Percentiles rank a stretch among this genome's conserved stretches.
These are phyloP conservation scores for Puya raimondii DNA, from an alignment of 176 grass and related monocot genomes.

Conservation along the genomic window DNA sequence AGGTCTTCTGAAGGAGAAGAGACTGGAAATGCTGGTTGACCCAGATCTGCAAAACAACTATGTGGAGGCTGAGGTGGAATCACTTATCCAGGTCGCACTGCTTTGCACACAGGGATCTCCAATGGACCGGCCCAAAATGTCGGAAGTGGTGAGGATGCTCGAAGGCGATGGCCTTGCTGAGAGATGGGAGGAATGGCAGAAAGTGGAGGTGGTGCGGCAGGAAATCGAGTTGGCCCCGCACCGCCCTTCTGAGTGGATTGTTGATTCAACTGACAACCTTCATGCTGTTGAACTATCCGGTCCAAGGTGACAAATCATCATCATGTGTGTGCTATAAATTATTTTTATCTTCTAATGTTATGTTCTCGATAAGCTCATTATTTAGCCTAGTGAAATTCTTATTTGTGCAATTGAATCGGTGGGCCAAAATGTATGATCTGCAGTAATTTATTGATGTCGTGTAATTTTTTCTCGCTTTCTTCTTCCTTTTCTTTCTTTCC, in stretches of 20 bases:
- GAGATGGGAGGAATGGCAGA: constrained; percentile 83
- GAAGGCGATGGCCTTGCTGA: constrained; percentile 63
- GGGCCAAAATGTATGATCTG: constrained; percentile 13
- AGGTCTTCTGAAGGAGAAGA: constrained; percentile 58
- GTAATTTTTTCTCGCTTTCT: constrained; percentile 18
- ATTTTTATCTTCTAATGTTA: constrained; percentile 26
- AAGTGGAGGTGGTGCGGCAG: constrained; percentile 61
- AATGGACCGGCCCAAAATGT: constrained; percentile 72
- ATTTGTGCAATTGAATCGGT: constrained; percentile 51
- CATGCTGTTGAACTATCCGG: constrained; percentile 43
- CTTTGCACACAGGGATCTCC: constrained; percentile 61
- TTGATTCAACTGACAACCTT: constrained; percentile 53
- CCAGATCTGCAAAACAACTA: constrained; percentile 42
- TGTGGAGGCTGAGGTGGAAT: constrained; percentile 45
- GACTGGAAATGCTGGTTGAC: constrained; percentile 56
- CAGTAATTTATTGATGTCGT: constrained; percentile 12
- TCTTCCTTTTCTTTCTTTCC: constrained; percentile 1
- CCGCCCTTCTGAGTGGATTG: constrained; percentile 41
- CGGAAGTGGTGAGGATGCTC: constrained; percentile 72
- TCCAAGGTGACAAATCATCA: constrained; percentile 35
- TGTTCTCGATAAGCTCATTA: constrained; percentile 19
- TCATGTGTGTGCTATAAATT: neutral
- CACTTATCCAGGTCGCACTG: constrained; percentile 62
- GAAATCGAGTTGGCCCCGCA: constrained; percentile 37
- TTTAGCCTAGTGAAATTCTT: constrained; percentile 18